phyloP scores from a whole-genome alignment of 176 grass and related monocot species.

The Musa beccarii region DNA sequence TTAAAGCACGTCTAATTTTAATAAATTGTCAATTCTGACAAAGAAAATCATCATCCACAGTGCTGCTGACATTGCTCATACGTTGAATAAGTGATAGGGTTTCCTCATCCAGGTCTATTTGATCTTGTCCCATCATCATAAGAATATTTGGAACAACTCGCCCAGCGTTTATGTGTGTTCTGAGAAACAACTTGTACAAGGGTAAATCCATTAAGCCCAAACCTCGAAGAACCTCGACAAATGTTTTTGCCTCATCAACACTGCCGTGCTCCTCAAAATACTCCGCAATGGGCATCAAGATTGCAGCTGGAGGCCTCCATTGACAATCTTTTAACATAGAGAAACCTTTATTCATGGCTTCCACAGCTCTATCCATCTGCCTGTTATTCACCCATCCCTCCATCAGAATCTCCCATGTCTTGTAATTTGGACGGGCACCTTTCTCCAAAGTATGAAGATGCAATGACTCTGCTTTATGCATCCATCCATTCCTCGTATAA shows the following conservation, averaged over 20 bases:
- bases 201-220: slow-evolving; percentile 50
- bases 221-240: slow-evolving; percentile 43
- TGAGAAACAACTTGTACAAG: slow-evolving; percentile 61
- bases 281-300: slow-evolving; percentile 45
- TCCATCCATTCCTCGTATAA: slow-evolving; percentile 82
- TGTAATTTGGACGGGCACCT: slow-evolving; percentile 67
- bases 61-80: slow-evolving; percentile 26
- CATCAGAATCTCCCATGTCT: slow-evolving; percentile 83
- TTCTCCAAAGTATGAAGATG: slow-evolving; percentile 58
- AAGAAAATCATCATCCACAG: background rate
- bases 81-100: slow-evolving; percentile 31
- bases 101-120: slow-evolving; percentile 60
- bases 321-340: slow-evolving; percentile 48
- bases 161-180: slow-evolving; percentile 49
- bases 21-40: background rate
- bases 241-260: slow-evolving; percentile 24
- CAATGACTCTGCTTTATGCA: slow-evolving; percentile 69
- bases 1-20: background rate
- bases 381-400: slow-evolving; percentile 53
- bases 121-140: slow-evolving; percentile 46
- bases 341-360: slow-evolving; percentile 63
- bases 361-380: slow-evolving; percentile 67
- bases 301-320: slow-evolving; percentile 43
- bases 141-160: slow-evolving; percentile 36
- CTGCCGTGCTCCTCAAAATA: slow-evolving; percentile 57